Evolutionary conservation across 2,329 filamentous ascomycete genomes (phyloP).

Genomic region (Colletotrichum scovillei): DNA sequence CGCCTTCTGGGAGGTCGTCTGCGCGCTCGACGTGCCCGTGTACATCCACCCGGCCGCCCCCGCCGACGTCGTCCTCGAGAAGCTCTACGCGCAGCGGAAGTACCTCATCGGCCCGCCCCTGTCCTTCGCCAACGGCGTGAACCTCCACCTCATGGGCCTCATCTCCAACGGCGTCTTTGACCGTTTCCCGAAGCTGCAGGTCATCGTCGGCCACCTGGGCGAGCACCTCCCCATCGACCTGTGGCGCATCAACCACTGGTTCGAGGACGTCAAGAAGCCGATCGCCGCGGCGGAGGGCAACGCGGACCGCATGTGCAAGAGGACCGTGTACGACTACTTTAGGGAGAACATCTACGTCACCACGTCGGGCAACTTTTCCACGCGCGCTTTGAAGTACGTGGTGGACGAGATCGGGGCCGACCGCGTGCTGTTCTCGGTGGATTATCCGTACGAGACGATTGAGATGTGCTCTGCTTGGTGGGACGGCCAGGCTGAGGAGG

Average conservation of each 20-base stretch:
- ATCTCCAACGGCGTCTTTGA: constrained; percentile 64
- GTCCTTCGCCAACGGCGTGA: constrained; percentile 69
- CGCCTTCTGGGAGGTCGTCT: constrained; percentile 68
- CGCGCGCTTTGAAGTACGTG: constrained; percentile 61
- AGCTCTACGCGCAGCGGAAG: constrained; percentile 67
- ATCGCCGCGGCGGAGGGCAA: constrained; percentile 49
- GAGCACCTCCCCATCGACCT: constrained; percentile 62
- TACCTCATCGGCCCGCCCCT: constrained; percentile 71
- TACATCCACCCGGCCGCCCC: constrained; percentile 73
- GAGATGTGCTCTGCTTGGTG: constrained; percentile 55
- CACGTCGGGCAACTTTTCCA: constrained; percentile 67
- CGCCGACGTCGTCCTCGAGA: constrained; percentile 66
- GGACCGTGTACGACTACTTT: constrained; percentile 64
- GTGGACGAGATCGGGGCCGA: constrained; percentile 60
- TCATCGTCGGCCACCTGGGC: constrained; percentile 60
- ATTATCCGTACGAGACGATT: constrained; percentile 64
- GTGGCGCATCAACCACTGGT: constrained; percentile 65
- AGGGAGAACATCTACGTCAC: constrained; percentile 67
- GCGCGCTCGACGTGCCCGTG: constrained; percentile 71
- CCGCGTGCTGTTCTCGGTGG: constrained; percentile 63
- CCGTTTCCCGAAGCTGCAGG: constrained; percentile 55
- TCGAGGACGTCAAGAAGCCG: constrained; percentile 66
- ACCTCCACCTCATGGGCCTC: constrained; percentile 65
- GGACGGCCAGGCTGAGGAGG: constrained; percentile 44
- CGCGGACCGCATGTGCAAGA: constrained; percentile 52